Conservation (phyloP, 331 rosid species). For the Cydonia oblonga region DNA sequence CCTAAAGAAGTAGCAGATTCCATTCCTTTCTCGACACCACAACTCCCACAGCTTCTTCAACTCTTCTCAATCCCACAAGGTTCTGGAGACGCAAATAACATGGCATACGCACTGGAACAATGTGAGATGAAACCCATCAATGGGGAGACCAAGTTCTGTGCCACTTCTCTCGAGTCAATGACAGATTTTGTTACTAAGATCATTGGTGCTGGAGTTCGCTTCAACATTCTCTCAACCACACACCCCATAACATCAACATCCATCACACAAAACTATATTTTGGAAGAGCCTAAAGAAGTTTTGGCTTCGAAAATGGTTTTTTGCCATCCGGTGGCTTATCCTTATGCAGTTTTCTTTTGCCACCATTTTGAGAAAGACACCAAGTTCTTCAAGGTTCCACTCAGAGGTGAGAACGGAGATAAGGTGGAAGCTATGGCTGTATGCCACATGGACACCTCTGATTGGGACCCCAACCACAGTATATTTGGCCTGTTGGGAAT, state of each 20-base stretch:
- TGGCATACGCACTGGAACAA: conserved; percentile 26
- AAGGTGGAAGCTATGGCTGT: conserved; percentile 34
- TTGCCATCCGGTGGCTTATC: conserved; percentile 49
- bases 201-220: conserved; percentile 15
- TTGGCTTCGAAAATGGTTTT: conserved; percentile 42
- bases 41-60: conserved; percentile 42
- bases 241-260: conserved; percentile 18
- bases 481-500: conserved; percentile 22
- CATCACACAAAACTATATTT: conserved; percentile 28
- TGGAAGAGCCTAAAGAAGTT: conserved; percentile 25
- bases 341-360: conserved; percentile 42
- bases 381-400: conserved; percentile 35
- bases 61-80: conserved; percentile 39
- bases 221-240: conserved; percentile 23
- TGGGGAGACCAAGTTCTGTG: conserved; percentile 47
- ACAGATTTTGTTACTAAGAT: conserved; percentile 19
- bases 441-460: conserved; percentile 53
- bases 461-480: conserved; percentile 31
- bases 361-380: conserved; percentile 34
- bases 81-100: conserved; percentile 29
- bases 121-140: conserved; percentile 30
- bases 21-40: conserved; percentile 42
- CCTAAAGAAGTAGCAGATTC: conserved; percentile 30
- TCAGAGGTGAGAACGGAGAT: conserved; percentile 33
- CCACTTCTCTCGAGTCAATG: conserved; percentile 51